Conservation (phyloP, 192 early-diverging fungal species). For the Paraglomus brasilianum region DNA sequence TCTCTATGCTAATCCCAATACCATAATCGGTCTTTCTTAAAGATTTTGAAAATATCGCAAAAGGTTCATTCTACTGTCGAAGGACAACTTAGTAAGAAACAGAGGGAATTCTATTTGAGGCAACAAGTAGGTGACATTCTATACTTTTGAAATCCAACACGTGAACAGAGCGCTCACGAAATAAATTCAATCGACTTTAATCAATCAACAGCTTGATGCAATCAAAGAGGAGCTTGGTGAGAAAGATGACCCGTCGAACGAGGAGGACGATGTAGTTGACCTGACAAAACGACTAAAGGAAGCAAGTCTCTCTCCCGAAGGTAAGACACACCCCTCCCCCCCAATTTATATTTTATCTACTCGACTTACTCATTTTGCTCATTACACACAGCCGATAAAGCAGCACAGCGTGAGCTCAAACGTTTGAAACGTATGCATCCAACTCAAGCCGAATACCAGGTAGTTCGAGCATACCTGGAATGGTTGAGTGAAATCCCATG, state of each 20-base stretch:
- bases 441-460: constrained; percentile 73
- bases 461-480: constrained; percentile 77
- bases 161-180: too few relatives aligned
- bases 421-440: constrained; percentile 70
- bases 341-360: too few relatives aligned
- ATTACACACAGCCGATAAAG: constrained; percentile 41
- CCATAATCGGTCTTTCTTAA: not conserved
- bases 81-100: constrained; percentile 74
- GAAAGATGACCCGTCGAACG: constrained; percentile 49
- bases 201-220: constrained; percentile 57
- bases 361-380: too few relatives aligned
- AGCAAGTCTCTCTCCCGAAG: constrained; percentile 59
- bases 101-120: constrained; percentile 74
- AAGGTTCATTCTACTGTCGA: constrained; percentile 71
- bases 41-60: constrained; percentile 78
- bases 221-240: constrained; percentile 81
- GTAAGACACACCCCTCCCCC: constrained; percentile 23
- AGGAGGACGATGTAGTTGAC: constrained; percentile 66
- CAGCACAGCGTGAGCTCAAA: constrained; percentile 62
- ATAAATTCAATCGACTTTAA: too few relatives aligned
- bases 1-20: not conserved
- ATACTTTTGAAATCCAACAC: not conserved
- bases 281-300: constrained; percentile 55
- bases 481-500: constrained; percentile 78
- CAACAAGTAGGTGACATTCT: constrained; percentile 57